Evolutionary conservation across 2,329 filamentous ascomycete genomes (phyloP).

Genomic region (Aspergillus phoenicis): DNA sequence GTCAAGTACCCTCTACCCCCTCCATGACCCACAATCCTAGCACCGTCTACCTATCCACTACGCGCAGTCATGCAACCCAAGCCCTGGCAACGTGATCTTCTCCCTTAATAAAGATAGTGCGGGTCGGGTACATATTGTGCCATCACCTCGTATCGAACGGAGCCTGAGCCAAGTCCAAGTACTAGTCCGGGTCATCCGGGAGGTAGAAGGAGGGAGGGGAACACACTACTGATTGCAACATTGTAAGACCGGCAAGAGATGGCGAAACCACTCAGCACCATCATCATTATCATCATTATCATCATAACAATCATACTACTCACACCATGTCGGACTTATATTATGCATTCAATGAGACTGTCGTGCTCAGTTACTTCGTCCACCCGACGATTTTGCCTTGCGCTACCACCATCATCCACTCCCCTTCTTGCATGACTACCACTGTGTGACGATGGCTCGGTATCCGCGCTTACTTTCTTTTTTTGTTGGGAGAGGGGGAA

Average conservation of each 20-base stretch:
- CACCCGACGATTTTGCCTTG: neutral
- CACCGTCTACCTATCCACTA: neutral
- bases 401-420: neutral
- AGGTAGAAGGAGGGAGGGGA: too few relatives aligned
- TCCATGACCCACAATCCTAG: neutral
- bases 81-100: neutral
- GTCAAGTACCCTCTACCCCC: too few relatives aligned
- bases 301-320: too few relatives aligned
- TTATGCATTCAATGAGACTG: too few relatives aligned
- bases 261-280: too few relatives aligned
- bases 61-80: neutral
- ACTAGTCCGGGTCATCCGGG: too few relatives aligned
- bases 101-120: neutral
- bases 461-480: neutral
- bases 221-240: neutral
- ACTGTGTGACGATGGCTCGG: neutral
- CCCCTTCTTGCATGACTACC: neutral
- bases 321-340: too few relatives aligned
- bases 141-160: neutral
- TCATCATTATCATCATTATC: too few relatives aligned
- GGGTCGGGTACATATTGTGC: neutral
- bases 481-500: neutral
- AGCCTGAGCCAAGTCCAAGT: too few relatives aligned
- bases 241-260: neutral
- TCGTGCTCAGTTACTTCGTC: too few relatives aligned